Percentiles rank a stretch among this genome's conserved stretches.
Evolutionary conservation across 2,329 filamentous ascomycete genomes (phyloP).

Genomic region (Sporothrix pallida): DNA sequence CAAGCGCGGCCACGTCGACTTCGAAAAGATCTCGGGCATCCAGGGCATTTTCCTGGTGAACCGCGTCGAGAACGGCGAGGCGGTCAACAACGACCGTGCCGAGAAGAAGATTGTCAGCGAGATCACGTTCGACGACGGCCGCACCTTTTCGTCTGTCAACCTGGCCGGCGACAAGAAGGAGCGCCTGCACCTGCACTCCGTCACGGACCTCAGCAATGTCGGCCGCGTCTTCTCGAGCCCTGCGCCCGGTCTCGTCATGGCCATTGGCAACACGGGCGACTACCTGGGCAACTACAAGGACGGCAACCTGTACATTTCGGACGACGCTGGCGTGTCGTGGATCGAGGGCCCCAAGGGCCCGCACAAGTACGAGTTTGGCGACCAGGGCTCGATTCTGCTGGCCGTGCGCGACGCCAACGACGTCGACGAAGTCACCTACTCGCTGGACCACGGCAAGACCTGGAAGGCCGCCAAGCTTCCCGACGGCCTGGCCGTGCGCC

Average conservation of each 20-base stretch:
- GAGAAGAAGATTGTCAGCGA: slow-evolving; percentile 74
- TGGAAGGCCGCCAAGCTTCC: slow-evolving; percentile 78
- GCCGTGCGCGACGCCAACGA: slow-evolving; percentile 77
- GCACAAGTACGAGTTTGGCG: slow-evolving; percentile 96
- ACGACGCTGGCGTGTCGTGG: slow-evolving; percentile 90
- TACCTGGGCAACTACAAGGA: slow-evolving; percentile 72
- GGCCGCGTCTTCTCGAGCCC: slow-evolving; percentile 92
- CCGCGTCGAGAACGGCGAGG: slow-evolving; percentile 82
- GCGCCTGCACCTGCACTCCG: slow-evolving; percentile 85
- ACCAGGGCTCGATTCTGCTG: slow-evolving; percentile 86
- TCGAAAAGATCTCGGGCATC: slow-evolving; percentile 89
- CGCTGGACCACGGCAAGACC: slow-evolving; percentile 83
- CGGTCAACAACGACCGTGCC: slow-evolving; percentile 63
- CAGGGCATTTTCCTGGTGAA: slow-evolving; percentile 94
- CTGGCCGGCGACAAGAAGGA: slow-evolving; percentile 54
- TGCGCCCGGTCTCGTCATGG: slow-evolving; percentile 92
- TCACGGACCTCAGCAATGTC: slow-evolving; percentile 81
- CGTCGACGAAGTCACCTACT: slow-evolving; percentile 70
- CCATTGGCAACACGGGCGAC: slow-evolving; percentile 86
- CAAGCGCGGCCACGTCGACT: slow-evolving; percentile 77
- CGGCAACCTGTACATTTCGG: slow-evolving; percentile 83
- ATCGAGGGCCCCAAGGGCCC: slow-evolving; percentile 74
- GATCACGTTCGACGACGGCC: slow-evolving; percentile 95
- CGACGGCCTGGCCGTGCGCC: slow-evolving; percentile 68
- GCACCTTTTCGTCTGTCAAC: slow-evolving; percentile 78